Conservation (phyloP, 2,329 filamentous ascomycete species). For the Helicocarpus griseus region DNA sequence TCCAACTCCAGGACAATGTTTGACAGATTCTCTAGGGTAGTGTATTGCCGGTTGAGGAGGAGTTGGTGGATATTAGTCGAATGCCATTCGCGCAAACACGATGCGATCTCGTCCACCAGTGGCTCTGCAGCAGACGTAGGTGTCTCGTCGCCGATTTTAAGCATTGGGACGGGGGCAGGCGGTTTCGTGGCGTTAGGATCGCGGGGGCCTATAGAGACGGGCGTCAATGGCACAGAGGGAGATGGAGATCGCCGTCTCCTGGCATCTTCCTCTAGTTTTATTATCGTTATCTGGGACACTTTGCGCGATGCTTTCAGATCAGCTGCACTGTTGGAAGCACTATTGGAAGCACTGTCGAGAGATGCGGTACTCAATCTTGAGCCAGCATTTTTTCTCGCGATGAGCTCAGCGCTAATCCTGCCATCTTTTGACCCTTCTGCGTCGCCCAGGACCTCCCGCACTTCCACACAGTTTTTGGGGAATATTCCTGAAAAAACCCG, state of each 20-base stretch:
- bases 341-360: constrained; percentile 13
- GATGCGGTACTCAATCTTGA: constrained; percentile 13
- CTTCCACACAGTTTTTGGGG: constrained; percentile 85
- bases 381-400: constrained; percentile 22
- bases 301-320: constrained; percentile 29
- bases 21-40: constrained; percentile 69
- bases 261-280: constrained; percentile 27
- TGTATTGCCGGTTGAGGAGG: constrained; percentile 72
- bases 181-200: constrained; percentile 61
- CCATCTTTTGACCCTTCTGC: constrained; percentile 35
- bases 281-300: constrained; percentile 30
- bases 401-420: constrained; percentile 24
- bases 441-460: constrained; percentile 83
- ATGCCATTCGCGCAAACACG: constrained; percentile 95
- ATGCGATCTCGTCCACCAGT: constrained; percentile 93
- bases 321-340: constrained; percentile 14
- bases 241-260: constrained; percentile 22
- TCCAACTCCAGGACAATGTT: constrained; percentile 75
- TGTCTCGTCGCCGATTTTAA: constrained; percentile 96
- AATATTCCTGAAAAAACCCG: constrained; percentile 99
- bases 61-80: constrained; percentile 92
- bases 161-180: constrained; percentile 86
- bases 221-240: constrained; percentile 26
- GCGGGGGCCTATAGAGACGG: constrained; percentile 33
- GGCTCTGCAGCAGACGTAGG: constrained; percentile 83